These are phyloP conservation scores for Fusarium clavum DNA, from an alignment of 2,329 filamentous ascomycete genomes.

Conservation along the genomic window DNA sequence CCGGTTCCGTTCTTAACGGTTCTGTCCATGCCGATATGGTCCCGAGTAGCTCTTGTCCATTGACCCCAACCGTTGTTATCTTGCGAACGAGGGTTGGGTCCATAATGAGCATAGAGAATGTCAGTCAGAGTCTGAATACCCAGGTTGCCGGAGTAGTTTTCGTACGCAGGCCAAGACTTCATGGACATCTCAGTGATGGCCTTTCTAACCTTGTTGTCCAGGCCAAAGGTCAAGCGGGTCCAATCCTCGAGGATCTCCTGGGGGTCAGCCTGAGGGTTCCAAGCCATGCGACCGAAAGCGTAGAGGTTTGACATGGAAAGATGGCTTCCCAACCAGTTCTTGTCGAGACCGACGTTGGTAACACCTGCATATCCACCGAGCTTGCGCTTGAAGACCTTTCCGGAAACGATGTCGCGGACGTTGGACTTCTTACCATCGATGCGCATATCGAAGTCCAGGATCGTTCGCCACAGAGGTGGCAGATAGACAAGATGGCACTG, in stretches of 20 bases:
- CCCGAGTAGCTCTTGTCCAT: slow-evolving; percentile 72
- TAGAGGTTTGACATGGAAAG: slow-evolving; percentile 79
- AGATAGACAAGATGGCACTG: slow-evolving; percentile 77
- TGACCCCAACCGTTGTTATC: slow-evolving; percentile 78
- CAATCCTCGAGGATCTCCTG: slow-evolving; percentile 68
- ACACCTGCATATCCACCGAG: slow-evolving; percentile 74
- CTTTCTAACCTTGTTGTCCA: slow-evolving; percentile 64
- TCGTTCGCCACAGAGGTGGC: slow-evolving; percentile 74
- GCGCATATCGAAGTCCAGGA: slow-evolving; percentile 75
- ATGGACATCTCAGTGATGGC: slow-evolving; percentile 72
- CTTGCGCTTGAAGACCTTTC: slow-evolving; percentile 67
- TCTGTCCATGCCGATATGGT: slow-evolving; percentile 76
- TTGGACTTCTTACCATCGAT: slow-evolving; percentile 66
- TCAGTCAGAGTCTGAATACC: slow-evolving; percentile 77
- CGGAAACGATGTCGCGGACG: slow-evolving; percentile 70
- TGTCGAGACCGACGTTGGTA: slow-evolving; percentile 73
- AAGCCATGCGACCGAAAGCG: slow-evolving; percentile 74
- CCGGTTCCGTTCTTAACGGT: slow-evolving; percentile 76
- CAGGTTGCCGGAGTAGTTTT: slow-evolving; percentile 77
- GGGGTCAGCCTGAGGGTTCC: slow-evolving; percentile 65
- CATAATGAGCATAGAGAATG: slow-evolving; percentile 71
- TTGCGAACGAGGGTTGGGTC: slow-evolving; percentile 73
- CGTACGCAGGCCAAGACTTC: slow-evolving; percentile 77
- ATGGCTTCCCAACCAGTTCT: slow-evolving; percentile 76
- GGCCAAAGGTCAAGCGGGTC: slow-evolving; percentile 74